These are phyloP conservation scores for Fusarium sp. DNA, from an alignment of 2,329 filamentous ascomycete species.

Conservation along the genomic window DNA sequence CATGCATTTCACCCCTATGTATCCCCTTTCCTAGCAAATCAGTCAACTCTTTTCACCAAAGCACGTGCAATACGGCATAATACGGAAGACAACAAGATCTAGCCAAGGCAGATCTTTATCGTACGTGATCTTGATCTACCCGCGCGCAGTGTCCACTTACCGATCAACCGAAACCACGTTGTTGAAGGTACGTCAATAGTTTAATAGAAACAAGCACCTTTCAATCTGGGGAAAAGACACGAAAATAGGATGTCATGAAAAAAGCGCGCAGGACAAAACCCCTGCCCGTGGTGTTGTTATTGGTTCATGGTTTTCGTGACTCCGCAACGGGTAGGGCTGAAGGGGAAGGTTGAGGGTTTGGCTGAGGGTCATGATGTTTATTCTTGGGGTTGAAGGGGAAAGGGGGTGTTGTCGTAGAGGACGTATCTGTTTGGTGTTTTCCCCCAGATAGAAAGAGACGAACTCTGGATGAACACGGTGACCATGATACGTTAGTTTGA, in stretches of 20 bases:
- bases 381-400: constrained; percentile 27
- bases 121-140: constrained; percentile 31
- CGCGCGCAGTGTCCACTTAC: constrained; percentile 37
- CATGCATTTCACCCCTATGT: background rate
- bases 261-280: constrained; percentile 16
- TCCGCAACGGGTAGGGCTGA: constrained; percentile 43
- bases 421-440: constrained; percentile 6
- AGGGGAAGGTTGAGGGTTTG: constrained; percentile 24
- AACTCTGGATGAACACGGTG: background rate
- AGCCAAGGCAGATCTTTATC: constrained; percentile 31
- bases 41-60: constrained; percentile 2
- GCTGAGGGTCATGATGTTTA: constrained; percentile 39
- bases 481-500: background rate
- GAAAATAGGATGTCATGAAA: constrained; percentile 27
- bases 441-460: background rate
- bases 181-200: constrained; percentile 6
- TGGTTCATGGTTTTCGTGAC: constrained; percentile 30
- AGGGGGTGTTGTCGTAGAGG: constrained; percentile 27
- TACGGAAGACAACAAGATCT: constrained; percentile 26
- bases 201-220: constrained; percentile 5
- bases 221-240: constrained; percentile 5
- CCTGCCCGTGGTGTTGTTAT: constrained; percentile 34
- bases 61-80: constrained; percentile 23
- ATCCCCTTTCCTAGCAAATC: constrained; percentile 1
- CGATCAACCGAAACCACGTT: constrained; percentile 36